Base-by-base conservation (phyloP, 2,329 filamentous ascomycete species). In the Microdochium bolleyi region DNA sequence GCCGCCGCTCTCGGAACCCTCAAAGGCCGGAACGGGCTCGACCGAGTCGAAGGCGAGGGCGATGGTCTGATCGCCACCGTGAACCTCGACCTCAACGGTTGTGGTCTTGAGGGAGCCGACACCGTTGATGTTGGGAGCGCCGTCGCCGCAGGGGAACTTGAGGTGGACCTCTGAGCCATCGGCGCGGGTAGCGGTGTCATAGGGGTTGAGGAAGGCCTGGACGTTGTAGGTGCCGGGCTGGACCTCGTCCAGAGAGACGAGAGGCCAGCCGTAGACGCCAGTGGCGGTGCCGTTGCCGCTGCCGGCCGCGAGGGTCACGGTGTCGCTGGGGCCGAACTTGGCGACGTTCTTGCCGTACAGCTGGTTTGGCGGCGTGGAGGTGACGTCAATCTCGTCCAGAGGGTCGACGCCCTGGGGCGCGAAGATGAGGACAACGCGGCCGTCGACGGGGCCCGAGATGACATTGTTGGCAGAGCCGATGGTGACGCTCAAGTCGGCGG, bases 361-460 rank as follows among this genome's bases (percentile, higher is more conserved):
- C 51, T 61, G 53, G 34, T 61, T 60, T 10, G 58, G 58, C 13
- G 41, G 3, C 5, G 58, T 54, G 16, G 56, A 54, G 9, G 54
- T 56, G 22, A 61, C 58, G n/a, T 59, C 57, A 1, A 53, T 61
- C 24, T 60, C 58, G 10, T 56, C 55, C 10, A 61, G 57, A 5
- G 58, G 58, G 49, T 61, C 57, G 13, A 54, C 57, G 24, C 56
- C 58, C 53, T 54, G 56, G 9, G 58, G 58, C n/a, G 58, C 58
- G 24, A 61, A 61, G 52, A 61, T 58, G 41, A 61, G 54, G n/a
- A 61, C 56, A 24, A 61, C 55, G n/a, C 57, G 57, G 22, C 58
- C 58, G 24, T 61, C 56, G 37, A 57, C 24, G 3, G 30, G 49
- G 38, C 55, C 54, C 19, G 51, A 53, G 32, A 61, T 52, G 14